These are phyloP conservation scores for Atalantia buxifolia DNA, from an alignment of 345 rosid genomes.

Conservation along the genomic window DNA sequence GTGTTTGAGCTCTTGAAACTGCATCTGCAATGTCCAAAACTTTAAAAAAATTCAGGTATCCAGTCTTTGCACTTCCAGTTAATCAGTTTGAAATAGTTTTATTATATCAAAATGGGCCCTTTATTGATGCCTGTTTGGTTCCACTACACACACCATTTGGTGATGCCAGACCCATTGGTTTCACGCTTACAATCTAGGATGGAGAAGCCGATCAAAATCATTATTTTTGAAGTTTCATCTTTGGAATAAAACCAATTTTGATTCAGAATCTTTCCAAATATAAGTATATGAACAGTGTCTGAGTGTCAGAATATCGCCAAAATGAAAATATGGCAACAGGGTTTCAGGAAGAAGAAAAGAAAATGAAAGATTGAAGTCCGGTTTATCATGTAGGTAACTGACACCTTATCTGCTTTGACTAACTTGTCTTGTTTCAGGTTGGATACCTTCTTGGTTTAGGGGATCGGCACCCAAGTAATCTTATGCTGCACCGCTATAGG, in stretches of 20 bases:
- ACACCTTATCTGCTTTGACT: not conserved
- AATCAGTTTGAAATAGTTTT: not conserved
- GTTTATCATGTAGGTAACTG: not conserved
- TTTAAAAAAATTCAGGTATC: not conserved
- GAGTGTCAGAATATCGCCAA: not conserved
- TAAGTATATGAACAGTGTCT: not conserved
- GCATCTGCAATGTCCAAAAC: not conserved
- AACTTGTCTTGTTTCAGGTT: slow-evolving; percentile 53
- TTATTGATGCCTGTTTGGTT: not conserved
- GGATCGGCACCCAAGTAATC: slow-evolving; percentile 99
- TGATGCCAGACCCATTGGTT: not conserved
- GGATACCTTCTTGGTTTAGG: slow-evolving; percentile 99
- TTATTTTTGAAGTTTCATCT: not conserved
- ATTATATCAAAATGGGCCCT: not conserved
- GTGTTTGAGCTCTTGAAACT: not conserved
- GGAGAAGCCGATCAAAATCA: not conserved
- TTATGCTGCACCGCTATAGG: slow-evolving; percentile 93
- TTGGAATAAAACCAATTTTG: not conserved
- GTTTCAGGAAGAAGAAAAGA: not conserved
- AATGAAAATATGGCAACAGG: not conserved
- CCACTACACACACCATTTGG: not conserved
- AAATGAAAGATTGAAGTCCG: not conserved
- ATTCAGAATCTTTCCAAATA: not conserved
- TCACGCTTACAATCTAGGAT: not conserved
- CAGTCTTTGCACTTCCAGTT: not conserved